These are phyloP conservation scores for Dissophora globulifera DNA, from an alignment of 192 early-diverging fungal species.

Conservation along the genomic window DNA sequence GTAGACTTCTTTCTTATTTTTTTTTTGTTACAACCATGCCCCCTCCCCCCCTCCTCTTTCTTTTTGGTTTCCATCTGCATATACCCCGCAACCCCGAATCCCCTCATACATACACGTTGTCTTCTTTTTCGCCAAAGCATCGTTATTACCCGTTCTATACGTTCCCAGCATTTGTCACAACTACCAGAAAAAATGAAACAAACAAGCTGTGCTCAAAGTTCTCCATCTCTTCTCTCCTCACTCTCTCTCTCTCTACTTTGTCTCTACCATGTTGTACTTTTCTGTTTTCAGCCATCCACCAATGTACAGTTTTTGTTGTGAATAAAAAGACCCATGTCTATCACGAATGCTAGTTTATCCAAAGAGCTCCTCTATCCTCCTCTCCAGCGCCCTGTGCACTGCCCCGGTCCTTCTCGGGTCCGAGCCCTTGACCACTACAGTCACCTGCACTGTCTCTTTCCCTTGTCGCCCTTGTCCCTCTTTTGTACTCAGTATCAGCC, in stretches of 20 bases:
- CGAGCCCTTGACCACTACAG: slow-evolving; percentile 6
- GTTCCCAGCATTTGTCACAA: neutral
- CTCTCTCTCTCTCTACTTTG: no score
- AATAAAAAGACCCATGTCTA: no score
- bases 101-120: neutral
- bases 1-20: slow-evolving; percentile 13
- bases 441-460: no score
- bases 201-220: neutral
- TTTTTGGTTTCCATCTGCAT: neutral
- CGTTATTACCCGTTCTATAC: neutral
- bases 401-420: slow-evolving; percentile 3
- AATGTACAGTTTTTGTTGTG: neutral
- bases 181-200: slow-evolving; percentile 1
- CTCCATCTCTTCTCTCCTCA: neutral
- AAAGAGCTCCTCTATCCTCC: slow-evolving; percentile 19
- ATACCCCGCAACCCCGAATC: neutral
- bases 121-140: neutral
- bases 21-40: no score
- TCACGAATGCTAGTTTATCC: no score
- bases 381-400: slow-evolving; percentile 17
- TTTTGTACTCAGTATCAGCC: slow-evolving; percentile 15
- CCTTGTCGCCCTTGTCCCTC: no score
- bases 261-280: neutral
- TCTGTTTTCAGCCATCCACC: neutral
- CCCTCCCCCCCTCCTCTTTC: neutral